Evolutionary conservation across 176 grass and related monocot species (phyloP).

Genomic region (Neostapfia colusana): DNA sequence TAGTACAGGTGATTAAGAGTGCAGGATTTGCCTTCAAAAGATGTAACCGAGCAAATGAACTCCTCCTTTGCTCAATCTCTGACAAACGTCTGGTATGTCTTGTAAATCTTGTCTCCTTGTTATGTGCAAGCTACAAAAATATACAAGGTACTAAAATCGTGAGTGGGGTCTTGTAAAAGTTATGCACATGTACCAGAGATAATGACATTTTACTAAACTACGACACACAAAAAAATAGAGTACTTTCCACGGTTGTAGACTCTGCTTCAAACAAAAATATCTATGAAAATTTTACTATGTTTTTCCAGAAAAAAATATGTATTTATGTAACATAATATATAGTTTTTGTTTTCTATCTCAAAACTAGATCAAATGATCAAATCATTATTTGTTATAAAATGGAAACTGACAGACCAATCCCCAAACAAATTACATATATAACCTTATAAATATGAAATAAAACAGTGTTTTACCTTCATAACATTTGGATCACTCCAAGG

Average conservation of each 20-base stretch:
- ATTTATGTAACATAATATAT: background rate
- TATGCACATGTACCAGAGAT: conserved; percentile 6
- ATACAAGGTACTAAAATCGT: background rate
- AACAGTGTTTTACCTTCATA: conserved; percentile 62
- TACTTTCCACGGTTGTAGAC: background rate
- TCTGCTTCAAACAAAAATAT: background rate
- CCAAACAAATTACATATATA: background rate
- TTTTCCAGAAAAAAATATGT: background rate
- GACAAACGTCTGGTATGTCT: conserved; percentile 76
- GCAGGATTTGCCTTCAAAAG: conserved; percentile 58
- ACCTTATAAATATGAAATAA: background rate
- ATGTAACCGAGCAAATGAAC: conserved; percentile 60
- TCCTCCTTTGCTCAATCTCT: conserved; percentile 60
- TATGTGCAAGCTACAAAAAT: conserved; percentile 66
- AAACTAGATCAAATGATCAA: conserved; percentile 12
- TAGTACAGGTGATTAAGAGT: background rate
- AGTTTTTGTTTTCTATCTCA: background rate
- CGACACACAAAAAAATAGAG: background rate
- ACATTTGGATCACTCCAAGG: conserved; percentile 89
- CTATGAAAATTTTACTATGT: background rate
- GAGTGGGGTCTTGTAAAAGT: background rate
- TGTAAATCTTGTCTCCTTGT: conserved; percentile 52
- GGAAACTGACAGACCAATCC: background rate
- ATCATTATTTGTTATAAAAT: background rate
- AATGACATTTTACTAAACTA: conserved; percentile 9